phyloP scores from a whole-genome alignment of 371 early-diverging fungal species.

The Mortierella sp. region DNA sequence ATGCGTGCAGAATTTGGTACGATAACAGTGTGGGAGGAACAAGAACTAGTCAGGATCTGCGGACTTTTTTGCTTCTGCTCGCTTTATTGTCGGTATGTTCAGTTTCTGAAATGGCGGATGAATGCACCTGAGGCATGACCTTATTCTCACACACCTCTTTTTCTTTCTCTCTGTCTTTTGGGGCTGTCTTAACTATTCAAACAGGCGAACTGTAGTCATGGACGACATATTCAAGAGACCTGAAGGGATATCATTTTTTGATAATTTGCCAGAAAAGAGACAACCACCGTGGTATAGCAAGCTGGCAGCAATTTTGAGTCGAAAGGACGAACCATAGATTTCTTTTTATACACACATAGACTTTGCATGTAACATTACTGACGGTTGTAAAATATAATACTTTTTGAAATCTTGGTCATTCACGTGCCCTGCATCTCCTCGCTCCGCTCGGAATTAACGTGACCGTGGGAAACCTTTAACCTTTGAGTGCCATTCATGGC shows the following conservation, averaged over 20 bases:
- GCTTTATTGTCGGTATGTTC: conserved; percentile 17
- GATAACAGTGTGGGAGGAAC: conserved; percentile 28
- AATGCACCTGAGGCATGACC: neutral
- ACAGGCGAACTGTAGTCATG: neutral
- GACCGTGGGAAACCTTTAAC: conserved; percentile 5
- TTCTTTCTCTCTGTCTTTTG: neutral
- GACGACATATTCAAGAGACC: neutral
- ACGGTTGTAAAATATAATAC: too few species aligned
- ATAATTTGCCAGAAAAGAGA: conserved; percentile 13
- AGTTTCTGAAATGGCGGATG: neutral
- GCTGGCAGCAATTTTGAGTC: conserved; percentile 23
- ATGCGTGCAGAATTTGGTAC: conserved; percentile 46
- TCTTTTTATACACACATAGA: too few species aligned
- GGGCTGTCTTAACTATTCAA: neutral
- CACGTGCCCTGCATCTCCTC: too few species aligned
- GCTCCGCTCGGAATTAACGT: neutral
- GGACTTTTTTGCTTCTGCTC: conserved; percentile 36
- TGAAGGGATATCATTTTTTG: conserved; percentile 17
- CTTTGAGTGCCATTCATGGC: neutral
- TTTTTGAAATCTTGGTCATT: too few species aligned
- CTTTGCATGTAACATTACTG: too few species aligned
- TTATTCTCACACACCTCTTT: neutral
- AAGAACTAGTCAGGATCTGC: conserved; percentile 23
- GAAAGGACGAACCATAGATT: conserved; percentile 12
- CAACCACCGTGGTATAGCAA: conserved; percentile 36